Evolutionary conservation across 2,329 filamentous ascomycete species (phyloP).

Genomic region (Penicillium paneum): DNA sequence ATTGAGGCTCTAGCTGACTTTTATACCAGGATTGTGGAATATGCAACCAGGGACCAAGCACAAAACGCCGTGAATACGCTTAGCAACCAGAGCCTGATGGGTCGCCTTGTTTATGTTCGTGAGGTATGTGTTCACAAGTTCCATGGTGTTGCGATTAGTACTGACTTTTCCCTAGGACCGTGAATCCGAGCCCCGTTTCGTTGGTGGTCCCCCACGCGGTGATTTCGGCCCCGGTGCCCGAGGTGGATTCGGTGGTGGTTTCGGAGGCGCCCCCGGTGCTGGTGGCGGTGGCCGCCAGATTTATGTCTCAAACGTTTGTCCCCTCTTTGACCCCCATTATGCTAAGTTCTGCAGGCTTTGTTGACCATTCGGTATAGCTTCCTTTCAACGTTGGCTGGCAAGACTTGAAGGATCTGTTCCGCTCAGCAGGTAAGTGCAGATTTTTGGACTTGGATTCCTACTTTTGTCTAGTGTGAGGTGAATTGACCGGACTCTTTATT

Average conservation of each 20-base stretch:
- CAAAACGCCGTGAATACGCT: constrained; percentile 95
- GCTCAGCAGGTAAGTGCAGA: constrained; percentile 79
- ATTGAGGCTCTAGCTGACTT: not conserved
- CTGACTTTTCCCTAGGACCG: constrained; percentile 64
- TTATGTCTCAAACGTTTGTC: constrained; percentile 96
- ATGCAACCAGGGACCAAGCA: constrained; percentile 98
- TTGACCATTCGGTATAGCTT: constrained; percentile 58
- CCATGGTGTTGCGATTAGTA: not conserved
- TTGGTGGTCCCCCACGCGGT: constrained; percentile 66
- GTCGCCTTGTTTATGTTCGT: constrained; percentile 95
- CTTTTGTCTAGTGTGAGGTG: constrained; percentile 11
- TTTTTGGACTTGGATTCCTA: constrained; percentile 14
- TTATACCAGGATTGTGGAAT: constrained; percentile 91
- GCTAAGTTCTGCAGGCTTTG: constrained; percentile 17
- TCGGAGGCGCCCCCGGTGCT: constrained; percentile 36
- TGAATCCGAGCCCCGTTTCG: constrained; percentile 96
- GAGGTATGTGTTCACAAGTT: constrained; percentile 59
- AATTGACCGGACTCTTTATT: constrained; percentile 32
- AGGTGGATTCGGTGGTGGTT: constrained; percentile 48
- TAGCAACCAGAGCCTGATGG: constrained; percentile 99
- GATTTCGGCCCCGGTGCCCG: constrained; percentile 51
- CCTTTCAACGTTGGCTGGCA: constrained; percentile 98
- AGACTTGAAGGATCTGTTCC: constrained; percentile 97
- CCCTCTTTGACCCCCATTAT: constrained; percentile 28
- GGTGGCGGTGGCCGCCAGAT: constrained; percentile 76